Conservation (phyloP, 768 basidiomycete species). For the Calocera cornea region DNA sequence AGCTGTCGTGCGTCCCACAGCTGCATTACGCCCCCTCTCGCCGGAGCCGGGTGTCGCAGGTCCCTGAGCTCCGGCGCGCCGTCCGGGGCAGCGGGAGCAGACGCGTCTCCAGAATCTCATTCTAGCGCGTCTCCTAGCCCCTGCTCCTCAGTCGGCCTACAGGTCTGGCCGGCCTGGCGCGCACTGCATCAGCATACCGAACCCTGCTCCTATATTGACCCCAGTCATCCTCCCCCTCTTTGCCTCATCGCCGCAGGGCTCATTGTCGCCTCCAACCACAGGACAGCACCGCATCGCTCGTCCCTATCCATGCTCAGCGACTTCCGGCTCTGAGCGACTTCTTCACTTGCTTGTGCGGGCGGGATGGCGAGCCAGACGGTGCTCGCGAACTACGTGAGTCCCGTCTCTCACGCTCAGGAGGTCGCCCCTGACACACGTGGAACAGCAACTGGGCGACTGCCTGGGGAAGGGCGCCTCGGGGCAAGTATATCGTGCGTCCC, state of each 20-base stretch:
- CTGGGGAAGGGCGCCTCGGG: slow-evolving; percentile 95
- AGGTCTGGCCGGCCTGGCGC: not conserved
- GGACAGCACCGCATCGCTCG: not conserved
- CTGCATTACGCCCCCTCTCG: too few species aligned
- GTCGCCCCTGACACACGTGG: not conserved
- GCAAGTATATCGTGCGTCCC: slow-evolving; percentile 80
- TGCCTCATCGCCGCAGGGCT: slow-evolving; percentile 7
- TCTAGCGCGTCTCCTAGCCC: slow-evolving; percentile 5
- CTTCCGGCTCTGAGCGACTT: not conserved
- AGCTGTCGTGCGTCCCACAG: too few species aligned
- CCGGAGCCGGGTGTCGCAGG: not conserved
- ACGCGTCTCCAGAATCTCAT: slow-evolving; percentile 6
- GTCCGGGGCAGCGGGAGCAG: slow-evolving; percentile 2
- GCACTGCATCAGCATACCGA: too few species aligned
- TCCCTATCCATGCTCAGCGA: not conserved
- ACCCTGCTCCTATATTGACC: too few species aligned
- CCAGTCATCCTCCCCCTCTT: not conserved
- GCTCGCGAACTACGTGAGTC: slow-evolving; percentile 14
- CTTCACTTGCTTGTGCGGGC: not conserved
- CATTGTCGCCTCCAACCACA: not conserved
- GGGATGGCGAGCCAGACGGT: slow-evolving; percentile 6
- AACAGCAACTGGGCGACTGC: slow-evolving; percentile 86
- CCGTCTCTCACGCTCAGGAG: not conserved
- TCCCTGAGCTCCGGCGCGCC: not conserved
- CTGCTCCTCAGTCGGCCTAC: not conserved